These are phyloP conservation scores for Nemania bipapillata DNA, from an alignment of 2,329 filamentous ascomycete genomes.

Conservation along the genomic window DNA sequence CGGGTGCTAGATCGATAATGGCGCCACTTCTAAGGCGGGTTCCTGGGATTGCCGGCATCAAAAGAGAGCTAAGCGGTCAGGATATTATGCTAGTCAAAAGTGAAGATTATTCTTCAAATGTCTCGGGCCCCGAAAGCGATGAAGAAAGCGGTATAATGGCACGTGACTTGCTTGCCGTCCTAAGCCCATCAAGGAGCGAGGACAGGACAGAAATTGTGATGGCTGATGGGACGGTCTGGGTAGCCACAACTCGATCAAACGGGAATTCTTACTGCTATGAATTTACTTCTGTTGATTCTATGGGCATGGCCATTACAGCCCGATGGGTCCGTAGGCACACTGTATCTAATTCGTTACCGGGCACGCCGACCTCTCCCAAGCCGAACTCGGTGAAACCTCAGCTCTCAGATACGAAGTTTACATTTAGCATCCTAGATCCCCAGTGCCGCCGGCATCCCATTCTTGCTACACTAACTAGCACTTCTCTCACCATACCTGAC, in stretches of 20 bases:
- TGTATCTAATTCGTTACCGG: constrained; percentile 47
- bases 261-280: constrained; percentile 65
- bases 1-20: constrained; percentile 66
- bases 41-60: constrained; percentile 71
- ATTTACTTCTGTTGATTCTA: constrained; percentile 69
- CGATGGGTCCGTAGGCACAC: constrained; percentile 72
- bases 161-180: constrained; percentile 71
- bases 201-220: constrained; percentile 73
- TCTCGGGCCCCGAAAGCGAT: constrained; percentile 50
- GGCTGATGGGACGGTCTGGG: constrained; percentile 70
- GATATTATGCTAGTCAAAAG: constrained; percentile 78
- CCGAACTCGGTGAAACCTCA: constrained; percentile 43
- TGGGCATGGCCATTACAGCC: constrained; percentile 69
- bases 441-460: constrained; percentile 77
- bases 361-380: constrained; percentile 40
- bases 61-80: constrained; percentile 71
- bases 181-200: constrained; percentile 69
- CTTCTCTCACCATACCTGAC: constrained; percentile 75
- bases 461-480: constrained; percentile 73
- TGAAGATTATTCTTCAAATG: constrained; percentile 68
- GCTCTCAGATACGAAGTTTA: constrained; percentile 68
- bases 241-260: constrained; percentile 61
- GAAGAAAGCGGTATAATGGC: constrained; percentile 58
- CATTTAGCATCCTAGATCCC: constrained; percentile 80
- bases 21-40: constrained; percentile 69